A percentile compares a stretch with the other conserved stretches of the same genome.
phyloP scores from a whole-genome alignment of 2,329 filamentous ascomycete genomes.

The Fusarium sp. region DNA sequence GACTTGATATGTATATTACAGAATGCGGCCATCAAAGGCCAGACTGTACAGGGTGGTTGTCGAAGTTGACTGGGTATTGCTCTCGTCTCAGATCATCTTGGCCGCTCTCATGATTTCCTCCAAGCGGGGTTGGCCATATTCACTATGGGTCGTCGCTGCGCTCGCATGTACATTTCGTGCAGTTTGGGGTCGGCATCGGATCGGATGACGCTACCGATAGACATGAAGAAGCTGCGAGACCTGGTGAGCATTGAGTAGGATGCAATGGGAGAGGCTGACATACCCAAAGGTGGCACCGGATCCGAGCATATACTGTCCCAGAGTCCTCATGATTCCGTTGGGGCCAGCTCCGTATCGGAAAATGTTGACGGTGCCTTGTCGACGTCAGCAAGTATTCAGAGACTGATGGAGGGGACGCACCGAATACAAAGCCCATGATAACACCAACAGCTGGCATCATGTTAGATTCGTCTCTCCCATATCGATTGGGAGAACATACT shows the following conservation, averaged over 20 bases:
- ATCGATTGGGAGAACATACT: conserved; percentile 72
- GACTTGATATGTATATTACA: conserved; percentile 47
- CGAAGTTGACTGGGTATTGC: conserved; percentile 41
- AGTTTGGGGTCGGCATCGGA: conserved; percentile 86
- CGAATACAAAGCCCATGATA: conserved; percentile 98
- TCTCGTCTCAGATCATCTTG: conserved; percentile 40
- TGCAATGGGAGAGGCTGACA: conserved; percentile 6
- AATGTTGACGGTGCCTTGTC: conserved; percentile 87
- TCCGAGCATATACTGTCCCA: conserved; percentile 96
- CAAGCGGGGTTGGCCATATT: conserved; percentile 54
- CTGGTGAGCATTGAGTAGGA: conserved; percentile 32
- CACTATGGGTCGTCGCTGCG: conserved; percentile 80
- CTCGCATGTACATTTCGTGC: conserved; percentile 80
- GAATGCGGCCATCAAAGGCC: conserved; percentile 40
- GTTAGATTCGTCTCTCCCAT: conserved; percentile 46
- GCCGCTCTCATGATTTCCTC: conserved; percentile 46
- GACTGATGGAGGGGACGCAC: conserved; percentile 61
- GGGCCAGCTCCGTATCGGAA: conserved; percentile 94
- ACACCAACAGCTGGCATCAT: conserved; percentile 81
- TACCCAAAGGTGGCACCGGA: conserved; percentile 98
- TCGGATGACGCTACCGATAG: conserved; percentile 95
- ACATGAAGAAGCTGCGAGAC: conserved; percentile 88
- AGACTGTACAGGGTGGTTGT: conserved; percentile 44
- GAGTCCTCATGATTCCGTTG: conserved; percentile 91
- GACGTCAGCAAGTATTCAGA: conserved; percentile 12